Evolutionary conservation across 1,284 basidiomycete genomes (phyloP), one percentile per base, ranked within the genome.

Genomic region (Leccinum pachyderme): DNA sequence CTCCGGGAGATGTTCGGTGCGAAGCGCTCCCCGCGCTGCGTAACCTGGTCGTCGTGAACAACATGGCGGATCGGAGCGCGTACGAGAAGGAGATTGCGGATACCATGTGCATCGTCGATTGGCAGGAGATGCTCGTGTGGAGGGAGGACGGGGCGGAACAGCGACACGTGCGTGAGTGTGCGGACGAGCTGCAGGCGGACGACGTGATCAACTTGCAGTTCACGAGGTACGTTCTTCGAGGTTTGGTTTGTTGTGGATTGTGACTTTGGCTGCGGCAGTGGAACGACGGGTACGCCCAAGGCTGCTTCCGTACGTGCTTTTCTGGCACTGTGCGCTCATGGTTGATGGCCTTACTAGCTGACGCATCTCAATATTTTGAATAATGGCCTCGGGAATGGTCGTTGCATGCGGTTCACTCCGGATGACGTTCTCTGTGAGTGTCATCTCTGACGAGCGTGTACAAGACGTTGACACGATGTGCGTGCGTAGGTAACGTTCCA

Each of bases 151-250:
- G 72, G 37, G 37, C 8, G 35, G 35, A 37, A 37, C 0, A 62
- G 28, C 65, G 64, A 35, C 58, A 71, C 9, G 76, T 84, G 43
- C 71, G 72, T 51, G 73, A 78, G 27, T 71, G 79, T 15, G 63
- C 68, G 51, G 62, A 63, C 49, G 72, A 74, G 6, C 60, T 85
- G 54, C 53, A 76, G 12, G 80, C 81, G 43, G 81, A 89, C 54
- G 90, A 93, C 39, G 76, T 92, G 2, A 84, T 91, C 52, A 93
- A 92, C 64, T 63, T 93, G 56, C 91, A 93, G 66, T 91, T 91
- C 62, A 92, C 90, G 22, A 91, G 89, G 89, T 88, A 57, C 8
- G 72, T 28, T 25, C 13, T 28, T 28, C 61, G 12, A n/a, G 13
- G 27, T 47, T 47, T 4, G 25, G 44, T 18, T 45, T 12, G 24